These are phyloP conservation scores for Podaxis carcinomalis DNA, from an alignment of 768 basidiomycete species.

Conservation along the genomic window DNA sequence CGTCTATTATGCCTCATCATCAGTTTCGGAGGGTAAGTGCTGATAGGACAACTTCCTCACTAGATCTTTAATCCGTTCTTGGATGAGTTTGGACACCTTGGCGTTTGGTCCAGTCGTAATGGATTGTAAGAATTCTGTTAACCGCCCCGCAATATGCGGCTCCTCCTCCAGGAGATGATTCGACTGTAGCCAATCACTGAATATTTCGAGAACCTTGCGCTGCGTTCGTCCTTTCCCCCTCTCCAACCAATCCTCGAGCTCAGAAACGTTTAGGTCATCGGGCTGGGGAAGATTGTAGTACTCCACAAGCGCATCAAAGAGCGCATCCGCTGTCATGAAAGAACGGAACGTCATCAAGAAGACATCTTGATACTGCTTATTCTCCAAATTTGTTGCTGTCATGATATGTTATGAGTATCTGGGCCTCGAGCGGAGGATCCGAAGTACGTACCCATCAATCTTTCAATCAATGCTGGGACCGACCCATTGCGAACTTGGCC, in stretches of 20 bases:
- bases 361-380: constrained; percentile 41
- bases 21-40: constrained; percentile 7
- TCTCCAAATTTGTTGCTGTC: constrained; percentile 20
- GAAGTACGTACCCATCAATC: constrained; percentile 32
- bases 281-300: constrained; percentile 55
- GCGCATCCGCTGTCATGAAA: constrained; percentile 62
- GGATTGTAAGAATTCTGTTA: constrained; percentile 51
- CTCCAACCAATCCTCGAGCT: constrained; percentile 64
- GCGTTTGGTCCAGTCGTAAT: constrained; percentile 26
- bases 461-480: constrained; percentile 66
- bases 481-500: constrained; percentile 69
- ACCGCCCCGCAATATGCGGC: constrained; percentile 49
- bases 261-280: constrained; percentile 42
- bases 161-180: constrained; percentile 62
- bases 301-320: constrained; percentile 67
- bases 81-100: constrained; percentile 41
- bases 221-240: constrained; percentile 61
- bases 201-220: constrained; percentile 50
- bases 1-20: constrained; percentile 6
- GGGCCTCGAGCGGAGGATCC: background rate
- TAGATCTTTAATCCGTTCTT: constrained; percentile 45
- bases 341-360: constrained; percentile 85
- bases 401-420: background rate
- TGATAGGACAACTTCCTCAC: constrained; percentile 30
- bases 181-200: constrained; percentile 59